phyloP scores from a whole-genome alignment of 352 stramenopile species.

The Pythium biforme region DNA sequence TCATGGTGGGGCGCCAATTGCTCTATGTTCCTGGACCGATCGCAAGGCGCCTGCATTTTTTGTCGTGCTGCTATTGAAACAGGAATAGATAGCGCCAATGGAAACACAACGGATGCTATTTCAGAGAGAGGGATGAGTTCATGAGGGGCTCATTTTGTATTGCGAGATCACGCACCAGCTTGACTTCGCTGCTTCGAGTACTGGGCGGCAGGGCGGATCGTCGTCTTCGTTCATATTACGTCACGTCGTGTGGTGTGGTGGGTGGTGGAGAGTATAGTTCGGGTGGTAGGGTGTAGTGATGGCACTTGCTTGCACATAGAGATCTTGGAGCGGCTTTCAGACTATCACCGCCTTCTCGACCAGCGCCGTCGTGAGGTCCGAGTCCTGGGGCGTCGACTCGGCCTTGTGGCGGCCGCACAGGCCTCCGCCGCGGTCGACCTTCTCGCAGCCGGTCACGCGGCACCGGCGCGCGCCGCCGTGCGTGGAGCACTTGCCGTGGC shows the following conservation, averaged over 20 bases:
- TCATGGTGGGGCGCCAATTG: no score
- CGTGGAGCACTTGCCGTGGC: constrained; percentile 46
- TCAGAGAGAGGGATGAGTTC: no score
- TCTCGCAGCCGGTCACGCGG: constrained; percentile 34
- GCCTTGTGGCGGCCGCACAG: constrained; percentile 45
- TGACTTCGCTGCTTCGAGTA: neutral
- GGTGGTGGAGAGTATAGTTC: no score
- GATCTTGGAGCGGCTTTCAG: neutral
- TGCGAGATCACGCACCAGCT: neutral
- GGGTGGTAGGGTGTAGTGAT: neutral
- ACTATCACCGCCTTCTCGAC: neutral
- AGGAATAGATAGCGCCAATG: no score
- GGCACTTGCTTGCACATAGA: neutral
- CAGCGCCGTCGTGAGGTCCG: neutral
- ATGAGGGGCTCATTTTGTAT: neutral
- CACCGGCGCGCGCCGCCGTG: constrained; percentile 44
- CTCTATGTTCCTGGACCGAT: no score
- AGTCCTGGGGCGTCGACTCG: neutral
- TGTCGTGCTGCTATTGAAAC: no score
- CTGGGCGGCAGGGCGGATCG: neutral
- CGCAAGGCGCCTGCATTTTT: no score
- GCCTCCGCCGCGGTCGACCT: constrained; percentile 49
- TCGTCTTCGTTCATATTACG: neutral
- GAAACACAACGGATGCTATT: no score
- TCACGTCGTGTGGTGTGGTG: neutral